Conservation (phyloP, 208 protist genomes). For the Crithidia mellificae region DNA sequence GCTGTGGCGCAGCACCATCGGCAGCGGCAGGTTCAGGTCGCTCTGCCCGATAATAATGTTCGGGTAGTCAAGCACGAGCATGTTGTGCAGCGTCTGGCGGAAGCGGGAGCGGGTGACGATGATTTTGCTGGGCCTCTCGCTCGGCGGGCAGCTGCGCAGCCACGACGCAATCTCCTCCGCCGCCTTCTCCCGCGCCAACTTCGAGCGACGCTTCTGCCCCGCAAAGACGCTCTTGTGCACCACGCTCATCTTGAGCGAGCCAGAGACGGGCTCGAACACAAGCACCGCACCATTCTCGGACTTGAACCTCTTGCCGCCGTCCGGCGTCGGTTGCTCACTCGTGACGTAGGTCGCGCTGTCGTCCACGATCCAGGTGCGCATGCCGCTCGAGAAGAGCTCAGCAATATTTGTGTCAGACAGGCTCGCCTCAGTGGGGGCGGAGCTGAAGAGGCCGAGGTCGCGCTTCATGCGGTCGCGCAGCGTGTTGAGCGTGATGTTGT, state of each 20-base stretch:
- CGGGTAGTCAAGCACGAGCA: constrained; percentile 99
- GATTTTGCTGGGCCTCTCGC: constrained; percentile 99
- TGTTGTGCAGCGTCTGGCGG: constrained; percentile 90
- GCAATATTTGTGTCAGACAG: constrained; percentile 98
- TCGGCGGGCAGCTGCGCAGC: constrained; percentile 98
- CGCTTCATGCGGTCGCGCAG: constrained; percentile 99
- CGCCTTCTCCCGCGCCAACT: constrained; percentile 99
- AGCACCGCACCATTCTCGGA: constrained; percentile 99
- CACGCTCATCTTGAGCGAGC: constrained; percentile 99
- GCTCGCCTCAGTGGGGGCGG: constrained; percentile 99
- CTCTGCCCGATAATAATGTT: constrained; percentile 99
- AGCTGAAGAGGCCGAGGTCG: constrained; percentile 99
- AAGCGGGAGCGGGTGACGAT: constrained; percentile 99
- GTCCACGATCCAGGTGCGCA: constrained; percentile 99
- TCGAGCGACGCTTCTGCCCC: constrained; percentile 99
- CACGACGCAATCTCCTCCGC: constrained; percentile 99
- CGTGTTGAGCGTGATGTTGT: constrained; percentile 99
- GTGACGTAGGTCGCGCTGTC: constrained; percentile 99
- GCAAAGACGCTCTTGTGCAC: constrained; percentile 99
- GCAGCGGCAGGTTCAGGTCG: constrained; percentile 99
- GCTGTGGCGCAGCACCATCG: constrained; percentile 98
- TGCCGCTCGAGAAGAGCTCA: constrained; percentile 99
- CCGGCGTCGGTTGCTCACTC: constrained; percentile 99
- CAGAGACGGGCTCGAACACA: constrained; percentile 99
- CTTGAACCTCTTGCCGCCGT: constrained; percentile 98